These are phyloP conservation scores for Stenogyne calaminthoides DNA, from an alignment of 305 asterid species.

Conservation along the genomic window DNA sequence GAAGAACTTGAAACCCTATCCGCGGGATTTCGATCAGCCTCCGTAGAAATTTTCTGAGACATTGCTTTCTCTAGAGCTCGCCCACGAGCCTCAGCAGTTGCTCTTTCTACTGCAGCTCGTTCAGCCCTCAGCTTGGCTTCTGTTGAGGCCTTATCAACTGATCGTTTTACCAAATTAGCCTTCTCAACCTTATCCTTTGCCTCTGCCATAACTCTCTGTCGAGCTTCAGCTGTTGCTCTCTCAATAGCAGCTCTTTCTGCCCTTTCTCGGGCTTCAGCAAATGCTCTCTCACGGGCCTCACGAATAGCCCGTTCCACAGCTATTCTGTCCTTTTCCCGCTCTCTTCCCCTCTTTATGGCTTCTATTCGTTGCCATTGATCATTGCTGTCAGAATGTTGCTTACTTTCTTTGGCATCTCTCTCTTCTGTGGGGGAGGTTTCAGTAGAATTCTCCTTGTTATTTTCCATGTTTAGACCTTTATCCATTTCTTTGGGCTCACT, in stretches of 20 bases:
- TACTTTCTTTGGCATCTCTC: conserved; percentile 43
- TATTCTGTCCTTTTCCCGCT: conserved; percentile 66
- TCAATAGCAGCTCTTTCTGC: conserved; percentile 90
- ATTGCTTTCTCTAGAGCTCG: conserved; percentile 83
- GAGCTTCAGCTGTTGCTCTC: conserved; percentile 77
- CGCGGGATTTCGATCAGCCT: conserved; percentile 44
- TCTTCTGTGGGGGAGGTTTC: conserved; percentile 35
- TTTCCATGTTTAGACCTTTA: conserved; percentile 39
- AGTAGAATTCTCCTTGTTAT: conserved; percentile 30
- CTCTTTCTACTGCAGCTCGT: conserved; percentile 94
- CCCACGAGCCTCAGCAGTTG: conserved; percentile 87
- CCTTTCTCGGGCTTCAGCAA: conserved; percentile 82
- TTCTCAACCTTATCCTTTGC: conserved; percentile 65
- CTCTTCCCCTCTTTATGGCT: conserved; percentile 65
- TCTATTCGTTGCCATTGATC: conserved; percentile 51
- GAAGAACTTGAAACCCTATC: no score
- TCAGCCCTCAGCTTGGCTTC: conserved; percentile 79
- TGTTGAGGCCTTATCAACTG: conserved; percentile 49
- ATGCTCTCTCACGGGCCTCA: conserved; percentile 96
- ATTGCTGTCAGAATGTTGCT: conserved; percentile 36
- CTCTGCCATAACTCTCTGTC: conserved; percentile 67
- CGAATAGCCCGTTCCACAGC: conserved; percentile 90
- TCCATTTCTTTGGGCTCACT: conserved; percentile 36
- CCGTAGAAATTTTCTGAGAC: conserved; percentile 56
- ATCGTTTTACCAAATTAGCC: conserved; percentile 41